Conservation (phyloP, 208 protist genomes). For the Crithidia acanthocephali region DNA sequence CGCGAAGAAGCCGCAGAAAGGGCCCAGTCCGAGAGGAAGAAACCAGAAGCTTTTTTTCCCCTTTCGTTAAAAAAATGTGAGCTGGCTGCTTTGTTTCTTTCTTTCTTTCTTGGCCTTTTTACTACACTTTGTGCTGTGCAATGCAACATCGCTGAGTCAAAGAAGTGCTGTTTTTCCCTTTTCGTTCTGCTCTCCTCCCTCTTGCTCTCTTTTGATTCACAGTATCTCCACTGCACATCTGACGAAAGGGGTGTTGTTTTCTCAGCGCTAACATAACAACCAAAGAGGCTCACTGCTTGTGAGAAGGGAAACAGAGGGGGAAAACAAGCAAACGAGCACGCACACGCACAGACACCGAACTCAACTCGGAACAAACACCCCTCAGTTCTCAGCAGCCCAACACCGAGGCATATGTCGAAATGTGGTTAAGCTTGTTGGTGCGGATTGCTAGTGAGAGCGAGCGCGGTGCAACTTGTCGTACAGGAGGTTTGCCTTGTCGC, state of each 20-base stretch:
- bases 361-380: neutral
- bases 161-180: neutral
- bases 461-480: neutral
- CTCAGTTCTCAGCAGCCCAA: conserved; percentile 1
- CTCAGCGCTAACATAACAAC: no score
- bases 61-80: no score
- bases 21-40: neutral
- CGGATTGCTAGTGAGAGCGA: neutral
- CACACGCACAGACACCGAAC: neutral
- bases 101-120: conserved; percentile 4
- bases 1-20: no score
- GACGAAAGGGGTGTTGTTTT: no score
- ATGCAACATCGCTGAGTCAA: neutral
- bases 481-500: neutral
- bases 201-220: conserved; percentile 1
- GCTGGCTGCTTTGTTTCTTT: no score
- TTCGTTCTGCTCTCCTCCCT: conserved; percentile 14
- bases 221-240: neutral
- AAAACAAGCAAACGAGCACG: neutral
- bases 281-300: no score
- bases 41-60: no score
- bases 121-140: conserved; percentile 14
- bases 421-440: neutral
- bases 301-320: neutral
- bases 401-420: neutral